These are phyloP conservation scores for Cyanidiococcus yangmingshanensis DNA, from an alignment of 23 red algal genomes.

Conservation along the genomic window DNA sequence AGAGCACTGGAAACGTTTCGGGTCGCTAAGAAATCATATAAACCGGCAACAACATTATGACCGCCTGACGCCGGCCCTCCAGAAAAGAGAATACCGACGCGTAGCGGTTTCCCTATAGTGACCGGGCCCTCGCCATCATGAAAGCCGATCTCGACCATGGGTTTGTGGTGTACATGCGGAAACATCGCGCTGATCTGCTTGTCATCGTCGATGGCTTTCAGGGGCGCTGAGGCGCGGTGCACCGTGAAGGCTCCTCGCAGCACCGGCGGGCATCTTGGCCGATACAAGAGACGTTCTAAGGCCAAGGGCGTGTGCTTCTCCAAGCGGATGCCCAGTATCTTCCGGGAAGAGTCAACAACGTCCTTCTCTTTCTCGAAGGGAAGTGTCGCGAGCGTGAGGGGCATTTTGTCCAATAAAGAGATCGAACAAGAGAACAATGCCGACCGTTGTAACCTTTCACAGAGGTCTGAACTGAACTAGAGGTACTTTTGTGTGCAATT, in stretches of 20 bases:
- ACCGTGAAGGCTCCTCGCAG: neutral
- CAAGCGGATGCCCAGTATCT: neutral
- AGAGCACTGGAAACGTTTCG: constrained; percentile 53
- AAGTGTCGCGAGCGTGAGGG: neutral
- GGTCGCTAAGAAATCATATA: constrained; percentile 55
- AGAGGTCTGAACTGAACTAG: too few species aligned
- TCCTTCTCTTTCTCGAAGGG: constrained; percentile 1
- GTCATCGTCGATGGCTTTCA: neutral
- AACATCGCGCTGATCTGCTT: neutral
- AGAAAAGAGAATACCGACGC: constrained; percentile 73
- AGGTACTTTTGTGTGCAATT: too few species aligned
- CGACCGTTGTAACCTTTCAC: too few species aligned
- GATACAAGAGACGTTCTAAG: constrained; percentile 8
- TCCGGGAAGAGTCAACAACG: neutral
- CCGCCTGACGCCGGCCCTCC: constrained; percentile 91
- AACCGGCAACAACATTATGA: constrained; percentile 90
- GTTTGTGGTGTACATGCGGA: constrained; percentile 10
- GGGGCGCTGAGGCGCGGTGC: neutral
- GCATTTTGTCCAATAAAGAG: neutral
- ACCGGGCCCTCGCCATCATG: constrained; percentile 15
- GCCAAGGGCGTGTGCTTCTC: constrained; percentile 12
- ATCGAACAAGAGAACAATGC: too few species aligned
- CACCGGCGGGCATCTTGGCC: constrained; percentile 11
- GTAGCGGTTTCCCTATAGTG: constrained; percentile 24
- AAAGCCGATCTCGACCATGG: constrained; percentile 9